These are phyloP conservation scores for Potentilla sterilis DNA, from an alignment of 306 rosid genomes.

Conservation along the genomic window DNA sequence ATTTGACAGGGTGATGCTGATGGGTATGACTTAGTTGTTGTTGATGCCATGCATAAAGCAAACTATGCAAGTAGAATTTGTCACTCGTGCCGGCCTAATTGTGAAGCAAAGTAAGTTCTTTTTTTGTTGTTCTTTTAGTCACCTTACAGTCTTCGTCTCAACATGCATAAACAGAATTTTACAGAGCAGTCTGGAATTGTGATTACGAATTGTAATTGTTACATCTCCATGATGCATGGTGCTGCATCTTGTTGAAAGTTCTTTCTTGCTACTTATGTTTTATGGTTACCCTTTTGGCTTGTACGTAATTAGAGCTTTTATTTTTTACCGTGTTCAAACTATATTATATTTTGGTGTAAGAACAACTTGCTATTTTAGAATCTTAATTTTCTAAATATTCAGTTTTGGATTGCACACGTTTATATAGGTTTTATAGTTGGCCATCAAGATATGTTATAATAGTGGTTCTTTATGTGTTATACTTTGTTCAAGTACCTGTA, in stretches of 20 bases:
- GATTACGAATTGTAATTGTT: not conserved
- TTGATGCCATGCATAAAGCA: constrained; percentile 99
- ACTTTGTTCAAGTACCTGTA: not conserved
- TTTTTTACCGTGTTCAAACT: no score
- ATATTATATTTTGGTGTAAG: not conserved
- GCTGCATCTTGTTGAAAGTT: not conserved
- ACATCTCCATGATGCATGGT: not conserved
- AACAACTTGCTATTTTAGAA: not conserved
- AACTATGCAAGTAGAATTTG: constrained; percentile 98
- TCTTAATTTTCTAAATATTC: not conserved
- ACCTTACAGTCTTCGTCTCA: not conserved
- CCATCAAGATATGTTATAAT: not conserved
- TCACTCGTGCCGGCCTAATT: constrained; percentile 96
- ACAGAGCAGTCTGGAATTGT: not conserved
- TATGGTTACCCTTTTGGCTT: not conserved
- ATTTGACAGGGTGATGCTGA: constrained; percentile 90
- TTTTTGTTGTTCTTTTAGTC: constrained; percentile 2
- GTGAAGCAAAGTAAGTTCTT: constrained; percentile 91
- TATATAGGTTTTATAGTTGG: not conserved
- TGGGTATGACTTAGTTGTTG: constrained; percentile 95
- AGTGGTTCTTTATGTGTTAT: not conserved
- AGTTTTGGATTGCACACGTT: not conserved
- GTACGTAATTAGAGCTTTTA: not conserved
- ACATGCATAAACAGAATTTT: not conserved
- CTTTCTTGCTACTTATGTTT: not conserved